Evolutionary conservation across 2,329 filamentous ascomycete genomes (phyloP).

Genomic region (Fusarium begoniae): DNA sequence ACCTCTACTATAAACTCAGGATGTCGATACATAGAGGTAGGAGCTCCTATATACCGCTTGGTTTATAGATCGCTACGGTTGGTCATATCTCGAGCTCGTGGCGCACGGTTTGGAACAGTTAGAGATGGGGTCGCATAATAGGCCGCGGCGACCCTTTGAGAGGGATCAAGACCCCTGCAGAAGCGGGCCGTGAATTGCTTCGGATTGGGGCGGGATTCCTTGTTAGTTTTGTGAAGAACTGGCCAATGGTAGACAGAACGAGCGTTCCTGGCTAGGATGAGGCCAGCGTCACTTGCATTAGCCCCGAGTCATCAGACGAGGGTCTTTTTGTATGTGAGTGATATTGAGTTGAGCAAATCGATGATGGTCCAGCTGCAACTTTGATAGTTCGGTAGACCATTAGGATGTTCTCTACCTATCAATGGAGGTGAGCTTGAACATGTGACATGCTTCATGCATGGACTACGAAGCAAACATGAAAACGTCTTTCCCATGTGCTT

Average conservation of each 20-base stretch:
- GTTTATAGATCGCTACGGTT: slow-evolving; percentile 5
- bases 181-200: slow-evolving; percentile 40
- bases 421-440: background rate
- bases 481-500: background rate
- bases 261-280: slow-evolving; percentile 38
- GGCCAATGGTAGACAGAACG: slow-evolving; percentile 33
- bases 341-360: slow-evolving; percentile 1
- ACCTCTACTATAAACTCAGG: background rate
- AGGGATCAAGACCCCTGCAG: slow-evolving; percentile 36
- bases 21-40: background rate
- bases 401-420: background rate
- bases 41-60: background rate
- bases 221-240: slow-evolving; percentile 30
- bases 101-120: slow-evolving; percentile 17
- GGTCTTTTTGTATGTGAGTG: slow-evolving; percentile 14
- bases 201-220: slow-evolving; percentile 29
- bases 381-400: background rate
- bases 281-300: slow-evolving; percentile 43
- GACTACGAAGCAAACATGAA: slow-evolving; percentile 11
- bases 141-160: slow-evolving; percentile 32
- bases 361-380: background rate
- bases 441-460: slow-evolving; percentile 2
- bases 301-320: slow-evolving; percentile 35
- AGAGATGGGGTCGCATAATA: slow-evolving; percentile 35
- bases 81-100: slow-evolving; percentile 18